Base-by-base conservation (phyloP, 148 eudicot species). In the Silene conica region DNA sequence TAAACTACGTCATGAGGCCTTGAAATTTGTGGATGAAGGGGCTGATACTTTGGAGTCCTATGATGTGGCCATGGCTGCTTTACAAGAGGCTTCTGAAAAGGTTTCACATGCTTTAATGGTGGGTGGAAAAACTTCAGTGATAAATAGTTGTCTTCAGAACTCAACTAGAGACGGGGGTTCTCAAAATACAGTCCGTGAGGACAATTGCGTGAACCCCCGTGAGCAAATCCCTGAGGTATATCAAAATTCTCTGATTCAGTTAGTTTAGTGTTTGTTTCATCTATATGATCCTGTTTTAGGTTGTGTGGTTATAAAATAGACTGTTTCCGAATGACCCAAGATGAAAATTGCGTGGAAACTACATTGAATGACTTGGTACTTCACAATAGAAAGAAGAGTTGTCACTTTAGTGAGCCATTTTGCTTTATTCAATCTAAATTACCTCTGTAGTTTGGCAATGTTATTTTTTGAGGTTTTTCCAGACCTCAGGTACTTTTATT, bases 1-100 rank as follows among this genome's bases (percentile, higher is more conserved):
- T 78, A 79, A 78, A 63, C 80, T 87, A 54, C 86, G 87, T 26
- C 83, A 74, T 14, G 83, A 84, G 79, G 84, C 83, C 23, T 83
- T 84, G 13, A 85, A 80, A 70, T 80, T 78, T 82, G 87, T 82
- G 2, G 86, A 87, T 80, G 84, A 84, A 74, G 87, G 83, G 71
- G 86, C 82, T 52, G 70, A 73, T 73, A 82, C 75, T 78, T 73
- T 21, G 11, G 89, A 84, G 56, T 80, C 80, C 58, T 87, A 78
- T 78, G 84, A 84, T 11, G 81, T 81, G 38, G 89, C 89, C n/a
- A 65, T 84, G 81, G 78, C 43, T 60, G 84, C 89, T 71, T 61
- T 87, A 71, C 78, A 80, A 71, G 82, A 82, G 72, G 89, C 89
- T 68, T 73, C 84, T 14, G 76, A 71, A 69, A 82, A 77, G 80